Evolutionary conservation across 441 rosid genomes (phyloP).

Genomic region (Erodium trifolium): DNA sequence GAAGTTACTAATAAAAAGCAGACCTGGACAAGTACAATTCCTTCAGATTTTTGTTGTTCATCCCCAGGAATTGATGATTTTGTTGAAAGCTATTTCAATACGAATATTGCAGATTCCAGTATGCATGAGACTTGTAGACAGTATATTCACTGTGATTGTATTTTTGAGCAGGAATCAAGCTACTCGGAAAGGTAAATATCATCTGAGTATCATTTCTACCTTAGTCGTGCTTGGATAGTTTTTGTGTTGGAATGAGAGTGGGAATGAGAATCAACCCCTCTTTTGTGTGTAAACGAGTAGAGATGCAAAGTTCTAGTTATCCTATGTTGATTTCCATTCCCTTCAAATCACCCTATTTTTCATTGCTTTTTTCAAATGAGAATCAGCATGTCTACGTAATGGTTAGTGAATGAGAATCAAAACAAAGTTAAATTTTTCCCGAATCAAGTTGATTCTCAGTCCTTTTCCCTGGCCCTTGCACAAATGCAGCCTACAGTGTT

Average conservation of each 20-base stretch:
- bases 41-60: conserved; percentile 25
- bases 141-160: conserved; percentile 51
- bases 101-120: conserved; percentile 47
- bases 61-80: conserved; percentile 33
- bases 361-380: neutral
- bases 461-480: neutral
- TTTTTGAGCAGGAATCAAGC: conserved; percentile 56
- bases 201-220: neutral
- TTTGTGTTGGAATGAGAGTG: neutral
- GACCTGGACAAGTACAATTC: conserved; percentile 20
- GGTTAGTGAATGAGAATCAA: too few relatives aligned
- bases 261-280: neutral
- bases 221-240: neutral
- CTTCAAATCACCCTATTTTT: neutral
- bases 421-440: neutral
- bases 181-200: conserved; percentile 50
- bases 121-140: conserved; percentile 52
- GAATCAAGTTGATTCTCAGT: neutral
- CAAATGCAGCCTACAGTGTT: neutral
- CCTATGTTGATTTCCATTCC: neutral
- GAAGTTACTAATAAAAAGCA: conserved; percentile 24
- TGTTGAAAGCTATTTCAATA: conserved; percentile 50
- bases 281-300: too few relatives aligned
- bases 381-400: neutral
- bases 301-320: neutral